Evolutionary conservation across 257 asterid genomes (phyloP).

Genomic region (Anisodus tanguticus): DNA sequence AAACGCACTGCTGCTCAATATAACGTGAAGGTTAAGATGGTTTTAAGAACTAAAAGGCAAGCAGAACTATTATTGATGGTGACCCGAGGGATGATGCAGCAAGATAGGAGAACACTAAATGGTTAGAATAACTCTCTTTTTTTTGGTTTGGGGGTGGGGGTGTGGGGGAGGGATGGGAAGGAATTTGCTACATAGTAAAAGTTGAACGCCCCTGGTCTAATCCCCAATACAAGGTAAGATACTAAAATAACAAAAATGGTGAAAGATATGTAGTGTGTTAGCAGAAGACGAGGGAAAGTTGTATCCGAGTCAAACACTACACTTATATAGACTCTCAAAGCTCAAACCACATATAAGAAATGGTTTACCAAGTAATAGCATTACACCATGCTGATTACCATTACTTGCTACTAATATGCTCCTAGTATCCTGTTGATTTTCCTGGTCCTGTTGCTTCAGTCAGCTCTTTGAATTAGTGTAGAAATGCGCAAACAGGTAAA

Average conservation of each 20-base stretch:
- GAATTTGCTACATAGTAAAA: neutral
- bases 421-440: conserved; percentile 1
- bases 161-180: neutral
- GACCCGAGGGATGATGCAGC: conserved; percentile 9
- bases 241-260: neutral
- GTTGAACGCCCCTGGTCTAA: neutral
- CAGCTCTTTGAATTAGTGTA: neutral
- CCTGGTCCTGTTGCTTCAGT: neutral
- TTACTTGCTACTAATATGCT: conserved; percentile 13
- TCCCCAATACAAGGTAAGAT: neutral
- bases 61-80: neutral
- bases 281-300: neutral
- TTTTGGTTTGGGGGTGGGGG: neutral
- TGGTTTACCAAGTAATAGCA: neutral
- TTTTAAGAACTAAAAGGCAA: neutral
- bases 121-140: too few relatives aligned
- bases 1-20: conserved; percentile 9
- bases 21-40: conserved; percentile 8
- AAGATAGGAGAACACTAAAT: neutral
- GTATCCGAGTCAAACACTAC: conserved; percentile 2
- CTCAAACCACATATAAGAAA: neutral
- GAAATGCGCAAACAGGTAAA: neutral
- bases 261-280: conserved; percentile 3
- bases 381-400: neutral
- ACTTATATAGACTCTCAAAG: neutral